Evolutionary conservation across 148 eudicot genomes (phyloP).

Genomic region (Agrostemma githago): DNA sequence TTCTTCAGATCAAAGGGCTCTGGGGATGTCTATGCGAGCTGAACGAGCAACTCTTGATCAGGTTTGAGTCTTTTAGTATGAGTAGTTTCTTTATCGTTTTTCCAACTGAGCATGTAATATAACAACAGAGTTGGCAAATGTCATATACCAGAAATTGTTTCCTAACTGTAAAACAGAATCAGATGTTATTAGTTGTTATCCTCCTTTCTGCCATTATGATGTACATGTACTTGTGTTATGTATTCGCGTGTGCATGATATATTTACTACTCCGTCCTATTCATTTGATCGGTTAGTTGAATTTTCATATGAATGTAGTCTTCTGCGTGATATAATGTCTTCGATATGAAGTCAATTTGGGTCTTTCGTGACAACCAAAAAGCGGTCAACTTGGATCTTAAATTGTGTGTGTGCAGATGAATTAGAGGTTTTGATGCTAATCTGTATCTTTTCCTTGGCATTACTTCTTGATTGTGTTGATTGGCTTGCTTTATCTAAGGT

Average conservation of each 20-base stretch:
- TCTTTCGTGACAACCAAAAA: not conserved
- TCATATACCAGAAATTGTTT: too few species aligned
- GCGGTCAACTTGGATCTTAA: not conserved
- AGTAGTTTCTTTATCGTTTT: not conserved
- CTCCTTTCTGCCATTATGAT: too few species aligned
- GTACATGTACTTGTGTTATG: too few species aligned
- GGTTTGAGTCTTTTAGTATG: conserved; percentile 34
- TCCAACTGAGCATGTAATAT: too few species aligned
- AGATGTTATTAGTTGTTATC: too few species aligned
- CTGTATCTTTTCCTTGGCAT: not conserved
- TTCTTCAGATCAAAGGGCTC: conserved; percentile 92
- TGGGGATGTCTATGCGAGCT: conserved; percentile 98
- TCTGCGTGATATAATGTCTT: not conserved
- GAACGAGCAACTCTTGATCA: conserved; percentile 91
- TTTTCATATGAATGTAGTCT: not conserved
- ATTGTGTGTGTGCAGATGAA: not conserved
- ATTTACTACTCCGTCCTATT: too few species aligned
- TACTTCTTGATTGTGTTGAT: conserved; percentile 5
- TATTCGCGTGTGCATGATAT: too few species aligned
- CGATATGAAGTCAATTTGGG: not conserved
- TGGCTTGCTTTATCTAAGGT: not conserved
- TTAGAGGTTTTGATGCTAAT: not conserved
- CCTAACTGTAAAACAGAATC: too few species aligned
- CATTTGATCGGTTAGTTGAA: not conserved
- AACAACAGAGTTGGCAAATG: too few species aligned